These are phyloP conservation scores for Cutaneotrichosporon dermatis DNA, from an alignment of 1,284 basidiomycete genomes.

Conservation along the genomic window DNA sequence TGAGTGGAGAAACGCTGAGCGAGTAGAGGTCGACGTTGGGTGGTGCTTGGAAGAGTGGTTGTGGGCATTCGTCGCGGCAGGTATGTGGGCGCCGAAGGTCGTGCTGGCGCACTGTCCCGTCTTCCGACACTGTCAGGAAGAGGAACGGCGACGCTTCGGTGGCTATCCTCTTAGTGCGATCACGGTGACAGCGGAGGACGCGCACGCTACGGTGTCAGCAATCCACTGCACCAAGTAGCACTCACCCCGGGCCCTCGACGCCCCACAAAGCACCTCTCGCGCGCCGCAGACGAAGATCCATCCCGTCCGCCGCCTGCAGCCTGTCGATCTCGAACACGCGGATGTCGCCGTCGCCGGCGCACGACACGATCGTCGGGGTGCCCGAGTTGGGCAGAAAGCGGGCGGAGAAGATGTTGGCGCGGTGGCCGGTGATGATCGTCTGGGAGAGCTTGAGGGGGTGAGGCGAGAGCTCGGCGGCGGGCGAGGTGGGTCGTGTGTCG, in stretches of 20 bases:
- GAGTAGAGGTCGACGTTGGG: slow-evolving; percentile 49
- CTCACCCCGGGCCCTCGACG: slow-evolving; percentile 36
- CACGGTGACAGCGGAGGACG: slow-evolving; percentile 62
- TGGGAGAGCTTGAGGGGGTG: slow-evolving; percentile 61
- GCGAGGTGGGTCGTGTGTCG: slow-evolving; percentile 36
- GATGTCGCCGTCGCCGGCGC: slow-evolving; percentile 73
- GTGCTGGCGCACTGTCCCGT: slow-evolving; percentile 75
- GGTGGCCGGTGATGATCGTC: slow-evolving; percentile 71
- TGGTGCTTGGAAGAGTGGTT: slow-evolving; percentile 43
- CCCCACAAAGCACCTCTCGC: slow-evolving; percentile 25
- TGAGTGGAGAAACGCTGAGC: slow-evolving; percentile 48
- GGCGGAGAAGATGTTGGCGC: slow-evolving; percentile 79
- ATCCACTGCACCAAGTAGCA: background rate
- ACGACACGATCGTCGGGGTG: slow-evolving; percentile 54
- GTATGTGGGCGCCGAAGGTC: slow-evolving; percentile 61
- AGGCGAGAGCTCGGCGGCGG: slow-evolving; percentile 44
- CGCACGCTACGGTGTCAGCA: slow-evolving; percentile 38
- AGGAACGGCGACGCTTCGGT: slow-evolving; percentile 75
- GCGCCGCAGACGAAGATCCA: slow-evolving; percentile 8
- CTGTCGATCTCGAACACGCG: slow-evolving; percentile 73
- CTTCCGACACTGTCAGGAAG: slow-evolving; percentile 79
- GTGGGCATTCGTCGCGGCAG: slow-evolving; percentile 43
- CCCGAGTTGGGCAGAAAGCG: slow-evolving; percentile 66
- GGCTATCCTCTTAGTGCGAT: slow-evolving; percentile 70
- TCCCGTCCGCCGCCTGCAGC: slow-evolving; percentile 48